Conservation (phyloP, 441 rosid species). For the Sinapis alba region DNA sequence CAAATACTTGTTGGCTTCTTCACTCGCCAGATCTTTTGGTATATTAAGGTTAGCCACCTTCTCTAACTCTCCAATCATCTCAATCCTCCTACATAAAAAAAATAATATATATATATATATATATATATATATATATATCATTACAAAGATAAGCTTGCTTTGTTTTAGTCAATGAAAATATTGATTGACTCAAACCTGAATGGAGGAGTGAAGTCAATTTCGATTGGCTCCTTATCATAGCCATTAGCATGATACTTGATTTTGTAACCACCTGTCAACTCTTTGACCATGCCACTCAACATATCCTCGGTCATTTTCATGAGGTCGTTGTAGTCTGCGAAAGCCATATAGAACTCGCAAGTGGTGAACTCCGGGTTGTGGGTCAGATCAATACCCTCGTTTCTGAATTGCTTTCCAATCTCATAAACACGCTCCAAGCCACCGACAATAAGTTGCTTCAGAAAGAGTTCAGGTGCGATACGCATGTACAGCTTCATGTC, state of each 20-base stretch:
- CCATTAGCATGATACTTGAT: conserved; percentile 82
- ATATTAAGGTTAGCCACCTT: conserved; percentile 73
- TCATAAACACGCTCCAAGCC: conserved; percentile 87
- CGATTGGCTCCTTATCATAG: conserved; percentile 76
- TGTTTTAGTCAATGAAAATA: conserved; percentile 1
- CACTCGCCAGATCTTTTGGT: conserved; percentile 73
- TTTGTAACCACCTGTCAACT: conserved; percentile 84
- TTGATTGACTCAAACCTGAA: conserved; percentile 58
- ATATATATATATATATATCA: neutral
- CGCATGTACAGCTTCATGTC: conserved; percentile 86
- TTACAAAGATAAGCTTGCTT: neutral
- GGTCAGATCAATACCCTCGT: conserved; percentile 93
- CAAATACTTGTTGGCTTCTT: conserved; percentile 69
- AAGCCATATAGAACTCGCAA: conserved; percentile 96
- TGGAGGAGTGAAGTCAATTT: conserved; percentile 90
- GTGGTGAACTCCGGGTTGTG: conserved; percentile 97
- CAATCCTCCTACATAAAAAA: conserved; percentile 62
- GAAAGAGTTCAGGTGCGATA: conserved; percentile 88
- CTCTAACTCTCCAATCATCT: conserved; percentile 82
- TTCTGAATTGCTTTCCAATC: conserved; percentile 91
- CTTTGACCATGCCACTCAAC: conserved; percentile 89
- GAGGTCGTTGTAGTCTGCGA: conserved; percentile 83
- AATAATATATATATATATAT: too few species aligned
- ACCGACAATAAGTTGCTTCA: conserved; percentile 85
- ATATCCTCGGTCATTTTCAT: conserved; percentile 81